Evolutionary conservation across 2,329 filamentous ascomycete species (phyloP).

Genomic region (Gaeumannomyces tritici): DNA sequence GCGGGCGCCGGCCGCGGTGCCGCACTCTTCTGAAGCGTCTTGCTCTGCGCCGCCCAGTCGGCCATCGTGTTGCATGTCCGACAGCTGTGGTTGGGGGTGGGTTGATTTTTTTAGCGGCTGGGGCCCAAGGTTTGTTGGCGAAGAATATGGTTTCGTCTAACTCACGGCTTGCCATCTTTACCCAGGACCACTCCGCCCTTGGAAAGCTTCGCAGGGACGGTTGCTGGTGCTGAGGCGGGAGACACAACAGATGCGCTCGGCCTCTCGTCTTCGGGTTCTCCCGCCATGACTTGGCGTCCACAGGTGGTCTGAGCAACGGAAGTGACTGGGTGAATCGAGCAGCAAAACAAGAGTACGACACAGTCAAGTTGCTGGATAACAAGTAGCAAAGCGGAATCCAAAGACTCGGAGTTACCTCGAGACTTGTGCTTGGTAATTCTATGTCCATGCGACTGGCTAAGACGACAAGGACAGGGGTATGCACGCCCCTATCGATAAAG

Average conservation of each 20-base stretch:
- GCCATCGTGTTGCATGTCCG: constrained; percentile 63
- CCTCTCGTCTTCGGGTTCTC: constrained; percentile 14
- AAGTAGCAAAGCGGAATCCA: no score
- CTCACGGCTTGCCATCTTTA: constrained; percentile 78
- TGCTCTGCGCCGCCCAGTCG: constrained; percentile 47
- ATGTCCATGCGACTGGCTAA: no score
- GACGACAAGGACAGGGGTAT: background rate
- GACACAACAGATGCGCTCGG: constrained; percentile 11
- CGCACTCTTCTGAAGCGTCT: constrained; percentile 27
- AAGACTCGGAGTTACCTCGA: no score
- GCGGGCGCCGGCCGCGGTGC: constrained; percentile 14
- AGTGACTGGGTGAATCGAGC: background rate
- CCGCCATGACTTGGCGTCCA: constrained; percentile 9
- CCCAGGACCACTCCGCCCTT: constrained; percentile 62
- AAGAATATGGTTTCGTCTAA: constrained; percentile 7
- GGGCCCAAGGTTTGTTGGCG: background rate
- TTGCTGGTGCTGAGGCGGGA: constrained; percentile 13
- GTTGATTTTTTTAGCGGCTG: background rate
- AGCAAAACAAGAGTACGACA: no score
- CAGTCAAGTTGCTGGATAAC: background rate
- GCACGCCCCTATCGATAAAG: constrained; percentile 22
- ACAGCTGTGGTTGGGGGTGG: constrained; percentile 38
- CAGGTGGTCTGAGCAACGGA: background rate
- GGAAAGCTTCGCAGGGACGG: constrained; percentile 45
- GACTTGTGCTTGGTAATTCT: background rate